Conservation (phyloP, 78 protist species). For the Cavenderia fasciculata region DNA sequence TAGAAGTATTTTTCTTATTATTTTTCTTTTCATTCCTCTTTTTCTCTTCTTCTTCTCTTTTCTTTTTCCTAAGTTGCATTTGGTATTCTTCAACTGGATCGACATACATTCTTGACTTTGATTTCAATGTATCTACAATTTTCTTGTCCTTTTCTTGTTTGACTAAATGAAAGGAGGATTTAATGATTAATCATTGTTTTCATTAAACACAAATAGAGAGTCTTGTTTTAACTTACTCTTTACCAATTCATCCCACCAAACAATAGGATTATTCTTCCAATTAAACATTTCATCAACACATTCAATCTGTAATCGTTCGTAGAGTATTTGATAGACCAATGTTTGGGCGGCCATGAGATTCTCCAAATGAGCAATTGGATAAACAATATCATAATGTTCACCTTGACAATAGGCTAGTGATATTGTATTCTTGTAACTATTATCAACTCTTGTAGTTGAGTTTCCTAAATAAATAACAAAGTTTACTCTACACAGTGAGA, state of each 20-base stretch:
- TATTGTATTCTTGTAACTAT: conserved; percentile 4
- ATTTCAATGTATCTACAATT: background rate
- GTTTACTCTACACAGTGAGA: conserved; percentile 3
- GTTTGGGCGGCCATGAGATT: conserved; percentile 1
- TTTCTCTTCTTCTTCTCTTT: background rate
- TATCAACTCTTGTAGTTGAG: conserved; percentile 30
- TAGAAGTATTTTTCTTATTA: background rate
- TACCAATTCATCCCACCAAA: conserved; percentile 16
- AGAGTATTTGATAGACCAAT: conserved; percentile 12
- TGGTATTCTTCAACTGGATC: conserved; percentile 2
- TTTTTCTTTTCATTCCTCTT: background rate
- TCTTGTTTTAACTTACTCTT: conserved; percentile 13
- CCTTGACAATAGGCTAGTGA: conserved; percentile 48
- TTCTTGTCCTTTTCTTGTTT: conserved; percentile 6
- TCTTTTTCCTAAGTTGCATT: background rate
- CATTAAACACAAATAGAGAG: background rate
- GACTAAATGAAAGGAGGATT: background rate
- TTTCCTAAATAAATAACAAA: conserved; percentile 46
- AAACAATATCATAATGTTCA: conserved; percentile 56
- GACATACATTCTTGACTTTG: background rate
- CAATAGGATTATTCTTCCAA: conserved; percentile 1
- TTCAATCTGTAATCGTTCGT: background rate
- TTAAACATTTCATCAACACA: background rate
- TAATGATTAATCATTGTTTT: background rate
- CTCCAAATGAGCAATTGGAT: background rate